phyloP scores from a whole-genome alignment of 306 rosid species.

The Begonia loranthoides region DNA sequence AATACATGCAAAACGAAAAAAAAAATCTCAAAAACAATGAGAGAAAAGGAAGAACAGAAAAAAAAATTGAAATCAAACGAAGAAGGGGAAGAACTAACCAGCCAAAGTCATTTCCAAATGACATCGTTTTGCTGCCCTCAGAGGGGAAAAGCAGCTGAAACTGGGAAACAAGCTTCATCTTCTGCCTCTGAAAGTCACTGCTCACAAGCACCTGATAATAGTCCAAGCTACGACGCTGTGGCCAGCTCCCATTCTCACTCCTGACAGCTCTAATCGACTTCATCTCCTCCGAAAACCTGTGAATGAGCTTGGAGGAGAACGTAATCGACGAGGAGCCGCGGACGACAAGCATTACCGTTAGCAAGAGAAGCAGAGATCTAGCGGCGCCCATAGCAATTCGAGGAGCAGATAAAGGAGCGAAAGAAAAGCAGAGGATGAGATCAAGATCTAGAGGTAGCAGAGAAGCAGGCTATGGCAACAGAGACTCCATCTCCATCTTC shows the following conservation, averaged over 20 bases:
- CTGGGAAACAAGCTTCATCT: slow-evolving; percentile 28
- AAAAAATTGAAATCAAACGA: not conserved
- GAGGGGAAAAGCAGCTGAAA: slow-evolving; percentile 45
- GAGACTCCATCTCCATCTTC: no score
- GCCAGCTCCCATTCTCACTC: slow-evolving; percentile 19
- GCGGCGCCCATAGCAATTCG: slow-evolving; percentile 7
- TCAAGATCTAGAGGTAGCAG: no score
- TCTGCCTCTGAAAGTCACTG: slow-evolving; percentile 29
- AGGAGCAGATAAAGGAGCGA: not conserved
- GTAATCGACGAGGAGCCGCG: slow-evolving; percentile 4
- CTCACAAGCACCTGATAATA: slow-evolving; percentile 30
- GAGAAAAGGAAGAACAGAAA: not conserved
- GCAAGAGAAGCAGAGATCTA: slow-evolving; percentile 4
- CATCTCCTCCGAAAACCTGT: slow-evolving; percentile 44
- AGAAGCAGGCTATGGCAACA: no score
- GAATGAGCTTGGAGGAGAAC: slow-evolving; percentile 32
- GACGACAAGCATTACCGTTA: not conserved
- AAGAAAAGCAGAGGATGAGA: no score
- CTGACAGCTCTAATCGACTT: slow-evolving; percentile 18
- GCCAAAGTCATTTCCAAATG: slow-evolving; percentile 49
- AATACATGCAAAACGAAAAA: not conserved
- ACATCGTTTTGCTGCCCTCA: slow-evolving; percentile 38
- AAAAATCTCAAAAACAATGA: not conserved
- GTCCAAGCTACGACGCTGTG: slow-evolving; percentile 24
- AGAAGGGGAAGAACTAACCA: slow-evolving; percentile 32